These are phyloP conservation scores for Kodamaea alishanica DNA, from an alignment of 1,139 yeast genomes.

Conservation along the genomic window DNA sequence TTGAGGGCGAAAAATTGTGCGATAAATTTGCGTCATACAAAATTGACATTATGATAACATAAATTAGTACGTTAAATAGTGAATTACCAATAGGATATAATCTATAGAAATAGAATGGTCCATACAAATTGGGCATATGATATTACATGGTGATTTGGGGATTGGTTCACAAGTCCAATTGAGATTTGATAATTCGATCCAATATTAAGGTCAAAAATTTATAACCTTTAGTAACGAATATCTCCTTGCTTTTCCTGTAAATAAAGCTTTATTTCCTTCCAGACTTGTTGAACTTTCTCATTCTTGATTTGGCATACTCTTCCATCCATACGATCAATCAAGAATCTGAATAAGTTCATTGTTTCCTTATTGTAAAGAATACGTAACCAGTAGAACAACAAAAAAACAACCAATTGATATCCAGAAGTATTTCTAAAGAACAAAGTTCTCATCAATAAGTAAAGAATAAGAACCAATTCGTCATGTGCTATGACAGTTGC, in stretches of 20 bases:
- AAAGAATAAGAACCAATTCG: conserved; percentile 52
- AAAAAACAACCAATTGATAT: conserved; percentile 54
- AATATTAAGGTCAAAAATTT: not conserved
- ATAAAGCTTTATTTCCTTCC: conserved; percentile 41
- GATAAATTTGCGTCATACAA: not conserved
- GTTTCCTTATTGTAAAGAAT: conserved; percentile 53
- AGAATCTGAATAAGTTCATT: conserved; percentile 37
- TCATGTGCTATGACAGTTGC: conserved; percentile 56
- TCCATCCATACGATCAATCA: conserved; percentile 44
- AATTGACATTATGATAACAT: too few relatives aligned
- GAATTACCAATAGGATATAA: too few relatives aligned
- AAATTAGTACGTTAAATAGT: too few relatives aligned
- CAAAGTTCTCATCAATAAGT: conserved; percentile 56
- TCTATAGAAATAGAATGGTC: too few relatives aligned
- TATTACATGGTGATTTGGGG: too few relatives aligned
- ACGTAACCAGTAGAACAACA: conserved; percentile 67
- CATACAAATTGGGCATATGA: too few relatives aligned
- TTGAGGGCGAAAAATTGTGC: not conserved
- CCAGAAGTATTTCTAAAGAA: conserved; percentile 67
- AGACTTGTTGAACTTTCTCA: conserved; percentile 40
- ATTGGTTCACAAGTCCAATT: not conserved
- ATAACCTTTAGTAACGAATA: not conserved
- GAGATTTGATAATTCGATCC: too few relatives aligned
- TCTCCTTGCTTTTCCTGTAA: conserved; percentile 30
- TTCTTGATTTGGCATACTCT: conserved; percentile 40